Conservation (phyloP, 2,329 filamentous ascomycete species). For the Trichophyton simii region DNA sequence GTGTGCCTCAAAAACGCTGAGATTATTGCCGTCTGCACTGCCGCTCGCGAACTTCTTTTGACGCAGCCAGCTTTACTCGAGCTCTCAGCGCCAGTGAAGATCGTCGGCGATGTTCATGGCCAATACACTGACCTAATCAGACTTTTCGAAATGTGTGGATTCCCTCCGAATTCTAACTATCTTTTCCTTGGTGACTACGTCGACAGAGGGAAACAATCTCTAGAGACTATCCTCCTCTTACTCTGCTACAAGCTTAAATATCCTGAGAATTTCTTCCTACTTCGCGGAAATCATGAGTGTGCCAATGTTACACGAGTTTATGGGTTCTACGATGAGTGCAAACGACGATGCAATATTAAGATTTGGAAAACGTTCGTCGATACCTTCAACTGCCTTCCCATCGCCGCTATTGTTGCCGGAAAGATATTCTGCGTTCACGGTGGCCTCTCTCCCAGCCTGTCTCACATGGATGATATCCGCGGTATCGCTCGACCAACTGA, state of each 20-base stretch:
- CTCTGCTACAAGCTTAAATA: conserved; percentile 96
- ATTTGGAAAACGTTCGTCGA: conserved; percentile 98
- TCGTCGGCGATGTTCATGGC: conserved; percentile 91
- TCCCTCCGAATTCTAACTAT: conserved; percentile 82
- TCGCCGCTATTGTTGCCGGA: conserved; percentile 88
- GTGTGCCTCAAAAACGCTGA: conserved; percentile 97
- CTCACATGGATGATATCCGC: conserved; percentile 96
- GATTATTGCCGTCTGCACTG: conserved; percentile 83
- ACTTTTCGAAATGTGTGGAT: conserved; percentile 98
- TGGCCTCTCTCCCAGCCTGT: conserved; percentile 78
- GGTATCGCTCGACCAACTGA: conserved; percentile 92
- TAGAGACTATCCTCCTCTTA: conserved; percentile 85
- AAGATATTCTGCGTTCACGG: conserved; percentile 98
- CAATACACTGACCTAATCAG: conserved; percentile 93
- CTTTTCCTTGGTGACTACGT: conserved; percentile 94
- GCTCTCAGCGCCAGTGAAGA: conserved; percentile 88
- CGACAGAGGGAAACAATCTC: conserved; percentile 86
- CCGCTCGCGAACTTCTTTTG: conserved; percentile 76
- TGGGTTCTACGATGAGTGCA: conserved; percentile 97
- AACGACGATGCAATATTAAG: conserved; percentile 89
- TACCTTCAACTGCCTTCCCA: conserved; percentile 89
- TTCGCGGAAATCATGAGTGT: conserved; percentile 92
- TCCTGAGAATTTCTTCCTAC: conserved; percentile 91
- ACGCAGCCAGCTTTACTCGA: conserved; percentile 87
- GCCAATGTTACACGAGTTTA: conserved; percentile 93